Evolutionary conservation across 2,329 filamentous ascomycete genomes (phyloP).

Genomic region (Coniella vitis): DNA sequence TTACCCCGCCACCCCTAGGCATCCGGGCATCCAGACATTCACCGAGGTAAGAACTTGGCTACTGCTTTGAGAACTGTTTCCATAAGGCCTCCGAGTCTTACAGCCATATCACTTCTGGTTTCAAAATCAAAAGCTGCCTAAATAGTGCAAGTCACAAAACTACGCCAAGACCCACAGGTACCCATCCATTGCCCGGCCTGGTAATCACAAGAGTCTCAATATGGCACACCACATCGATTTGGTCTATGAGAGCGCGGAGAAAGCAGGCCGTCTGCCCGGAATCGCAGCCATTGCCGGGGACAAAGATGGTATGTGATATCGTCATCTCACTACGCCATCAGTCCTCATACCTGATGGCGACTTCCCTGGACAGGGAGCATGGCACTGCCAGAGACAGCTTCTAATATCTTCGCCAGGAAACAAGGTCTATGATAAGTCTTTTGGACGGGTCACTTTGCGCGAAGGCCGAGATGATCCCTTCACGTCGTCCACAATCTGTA

Average conservation of each 20-base stretch:
- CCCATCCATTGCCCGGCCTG: too few species aligned
- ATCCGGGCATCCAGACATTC: too few species aligned
- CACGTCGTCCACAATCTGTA: slow-evolving; percentile 19
- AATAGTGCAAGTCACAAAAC: too few species aligned
- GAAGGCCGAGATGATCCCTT: slow-evolving; percentile 20
- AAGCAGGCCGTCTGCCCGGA: slow-evolving; percentile 19
- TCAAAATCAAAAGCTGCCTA: too few species aligned
- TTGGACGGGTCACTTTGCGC: slow-evolving; percentile 20
- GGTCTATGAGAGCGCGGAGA: slow-evolving; percentile 18
- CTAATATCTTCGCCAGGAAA: slow-evolving; percentile 18
- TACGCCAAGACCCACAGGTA: too few species aligned
- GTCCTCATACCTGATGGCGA: neutral
- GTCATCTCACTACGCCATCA: neutral
- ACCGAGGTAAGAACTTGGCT: too few species aligned
- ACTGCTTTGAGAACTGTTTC: too few species aligned
- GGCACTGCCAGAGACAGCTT: neutral
- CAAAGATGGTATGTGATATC: slow-evolving; percentile 16
- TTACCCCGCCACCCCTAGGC: too few species aligned
- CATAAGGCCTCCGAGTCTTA: too few species aligned
- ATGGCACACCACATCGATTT: slow-evolving; percentile 12
- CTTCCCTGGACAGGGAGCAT: too few species aligned
- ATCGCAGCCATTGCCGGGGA: slow-evolving; percentile 18
- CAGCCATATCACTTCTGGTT: too few species aligned
- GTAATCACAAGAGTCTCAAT: too few species aligned
- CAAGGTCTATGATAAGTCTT: slow-evolving; percentile 19